Evolutionary conservation across 805 yeast genomes (phyloP).

Genomic region (Myxozyma nipponensis): DNA sequence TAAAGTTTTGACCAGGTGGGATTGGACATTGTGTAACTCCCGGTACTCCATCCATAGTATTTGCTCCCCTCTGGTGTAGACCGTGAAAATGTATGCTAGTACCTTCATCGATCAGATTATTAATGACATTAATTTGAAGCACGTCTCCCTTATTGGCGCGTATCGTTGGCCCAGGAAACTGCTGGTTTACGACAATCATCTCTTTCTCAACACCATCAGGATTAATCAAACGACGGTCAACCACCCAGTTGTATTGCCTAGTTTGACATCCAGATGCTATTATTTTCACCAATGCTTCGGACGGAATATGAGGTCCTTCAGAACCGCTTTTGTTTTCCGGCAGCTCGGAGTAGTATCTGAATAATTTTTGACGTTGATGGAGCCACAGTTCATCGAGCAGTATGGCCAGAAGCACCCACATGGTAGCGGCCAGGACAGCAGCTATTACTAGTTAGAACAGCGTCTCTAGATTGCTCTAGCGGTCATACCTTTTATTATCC

Average conservation of each 20-base stretch:
- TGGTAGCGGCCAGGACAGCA: neutral
- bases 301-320: neutral
- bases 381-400: neutral
- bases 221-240: neutral
- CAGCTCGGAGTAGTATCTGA: neutral
- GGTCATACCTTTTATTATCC: too few relatives aligned
- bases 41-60: constrained; percentile 52
- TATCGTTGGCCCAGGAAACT: constrained; percentile 51
- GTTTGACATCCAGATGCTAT: neutral
- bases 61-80: constrained; percentile 45
- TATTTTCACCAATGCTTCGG: neutral
- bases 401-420: neutral
- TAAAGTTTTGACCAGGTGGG: constrained; percentile 41
- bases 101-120: constrained; percentile 37
- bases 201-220: constrained; percentile 41
- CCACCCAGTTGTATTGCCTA: constrained; percentile 8
- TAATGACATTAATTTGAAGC: constrained; percentile 40
- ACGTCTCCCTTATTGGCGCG: constrained; percentile 41
- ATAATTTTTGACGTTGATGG: neutral
- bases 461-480: too few relatives aligned
- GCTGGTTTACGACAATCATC: constrained; percentile 43
- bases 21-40: constrained; percentile 53
- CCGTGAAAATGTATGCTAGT: constrained; percentile 55
- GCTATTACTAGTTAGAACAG: neutral
- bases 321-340: neutral